Evolutionary conservation across 78 protist genomes (phyloP).

Genomic region (Dictyostelium purpureum): DNA sequence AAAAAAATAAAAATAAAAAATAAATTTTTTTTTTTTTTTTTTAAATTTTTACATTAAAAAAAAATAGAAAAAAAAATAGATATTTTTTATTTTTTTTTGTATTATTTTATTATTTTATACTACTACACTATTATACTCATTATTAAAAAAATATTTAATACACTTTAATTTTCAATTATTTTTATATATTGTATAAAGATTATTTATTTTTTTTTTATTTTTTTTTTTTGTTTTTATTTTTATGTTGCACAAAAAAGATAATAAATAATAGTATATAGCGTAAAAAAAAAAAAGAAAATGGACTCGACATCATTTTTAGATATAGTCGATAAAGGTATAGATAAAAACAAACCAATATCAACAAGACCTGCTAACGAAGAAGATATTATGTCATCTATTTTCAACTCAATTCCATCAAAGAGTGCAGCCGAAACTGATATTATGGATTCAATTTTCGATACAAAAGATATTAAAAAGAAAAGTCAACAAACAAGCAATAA

Average conservation of each 20-base stretch:
- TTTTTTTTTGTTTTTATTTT: no score
- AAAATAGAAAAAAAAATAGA: no score
- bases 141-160: no score
- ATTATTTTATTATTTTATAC: no score
- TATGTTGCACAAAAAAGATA: no score
- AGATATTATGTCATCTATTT: constrained; percentile 8
- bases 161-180: background rate
- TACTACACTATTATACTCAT: no score
- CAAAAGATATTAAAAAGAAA: background rate
- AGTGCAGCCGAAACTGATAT: background rate
- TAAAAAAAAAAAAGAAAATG: background rate
- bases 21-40: no score
- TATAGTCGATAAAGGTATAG: background rate
- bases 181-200: background rate
- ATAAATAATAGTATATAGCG: no score
- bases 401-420: background rate
- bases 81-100: no score
- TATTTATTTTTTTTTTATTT: no score
- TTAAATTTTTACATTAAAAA: no score
- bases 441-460: background rate
- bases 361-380: background rate
- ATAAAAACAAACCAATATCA: background rate
- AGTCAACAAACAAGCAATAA: background rate
- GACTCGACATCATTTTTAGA: background rate
- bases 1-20: no score